A percentile compares a stretch with the other conserved stretches of the same genome.
Evolutionary conservation across 2,329 filamentous ascomycete species (phyloP).

Genomic region (Venturia effusa): DNA sequence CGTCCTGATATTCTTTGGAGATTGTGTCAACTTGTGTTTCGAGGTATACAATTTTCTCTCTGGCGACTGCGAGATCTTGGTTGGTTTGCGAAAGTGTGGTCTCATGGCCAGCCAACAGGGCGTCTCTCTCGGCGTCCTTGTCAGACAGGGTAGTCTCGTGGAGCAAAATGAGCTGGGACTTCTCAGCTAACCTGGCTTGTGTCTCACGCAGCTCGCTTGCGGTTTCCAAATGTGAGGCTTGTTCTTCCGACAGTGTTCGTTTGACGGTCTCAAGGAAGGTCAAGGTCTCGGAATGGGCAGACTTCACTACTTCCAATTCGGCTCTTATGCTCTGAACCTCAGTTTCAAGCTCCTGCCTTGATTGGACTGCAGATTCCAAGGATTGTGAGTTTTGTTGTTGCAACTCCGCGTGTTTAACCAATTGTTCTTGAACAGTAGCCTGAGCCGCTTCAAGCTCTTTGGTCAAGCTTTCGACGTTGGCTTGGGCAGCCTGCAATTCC

Average conservation of each 20-base stretch:
- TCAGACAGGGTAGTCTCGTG: conserved; percentile 1
- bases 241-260: background rate
- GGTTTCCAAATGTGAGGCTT: background rate
- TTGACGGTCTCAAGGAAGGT: background rate
- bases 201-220: background rate
- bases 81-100: background rate
- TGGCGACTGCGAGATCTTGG: background rate
- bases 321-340: background rate
- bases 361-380: background rate
- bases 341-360: conserved; percentile 1
- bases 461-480: background rate
- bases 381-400: background rate
- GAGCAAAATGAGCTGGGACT: background rate
- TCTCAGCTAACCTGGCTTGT: background rate
- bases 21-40: background rate
- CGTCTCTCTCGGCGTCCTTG: background rate
- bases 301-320: background rate
- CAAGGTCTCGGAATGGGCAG: background rate
- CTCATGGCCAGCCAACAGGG: conserved; percentile 2
- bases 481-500: background rate
- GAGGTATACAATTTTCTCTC: background rate
- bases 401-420: background rate
- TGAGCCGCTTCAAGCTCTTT: conserved; percentile 4
- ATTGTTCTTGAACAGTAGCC: background rate
- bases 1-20: conserved; percentile 3